Percentiles rank a stretch among this genome's conserved stretches.
Conservation (phyloP, 2,329 filamentous ascomycete species). For the Grosmannia serpens region DNA sequence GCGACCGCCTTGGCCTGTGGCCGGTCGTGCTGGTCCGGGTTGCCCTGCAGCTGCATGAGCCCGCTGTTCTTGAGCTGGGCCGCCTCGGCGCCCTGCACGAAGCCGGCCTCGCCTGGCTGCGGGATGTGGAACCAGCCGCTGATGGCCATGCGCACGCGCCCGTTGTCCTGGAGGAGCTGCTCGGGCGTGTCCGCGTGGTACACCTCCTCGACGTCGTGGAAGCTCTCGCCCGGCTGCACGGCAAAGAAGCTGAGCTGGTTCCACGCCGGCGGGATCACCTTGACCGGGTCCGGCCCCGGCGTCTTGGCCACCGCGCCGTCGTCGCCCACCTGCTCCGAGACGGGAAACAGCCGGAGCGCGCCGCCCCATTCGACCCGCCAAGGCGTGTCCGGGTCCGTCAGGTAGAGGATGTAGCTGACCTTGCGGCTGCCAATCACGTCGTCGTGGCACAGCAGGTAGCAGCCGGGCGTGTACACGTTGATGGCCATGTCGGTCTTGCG, state of each 20-base stretch:
- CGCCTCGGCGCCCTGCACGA: slow-evolving; percentile 77
- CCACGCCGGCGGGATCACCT: slow-evolving; percentile 86
- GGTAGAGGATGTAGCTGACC: slow-evolving; percentile 93
- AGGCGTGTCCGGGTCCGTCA: slow-evolving; percentile 80
- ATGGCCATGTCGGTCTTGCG: slow-evolving; percentile 98
- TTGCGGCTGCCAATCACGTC: slow-evolving; percentile 96
- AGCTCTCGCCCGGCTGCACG: slow-evolving; percentile 95
- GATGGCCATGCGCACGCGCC: slow-evolving; percentile 88
- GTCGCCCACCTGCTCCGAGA: slow-evolving; percentile 49
- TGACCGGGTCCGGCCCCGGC: slow-evolving; percentile 64
- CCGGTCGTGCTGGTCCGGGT: slow-evolving; percentile 79
- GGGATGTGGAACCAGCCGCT: slow-evolving; percentile 99
- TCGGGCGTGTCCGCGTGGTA: slow-evolving; percentile 56
- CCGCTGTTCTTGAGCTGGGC: slow-evolving; percentile 81
- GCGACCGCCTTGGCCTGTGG: slow-evolving; percentile 51
- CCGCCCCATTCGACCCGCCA: slow-evolving; percentile 93
- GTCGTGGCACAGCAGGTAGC: slow-evolving; percentile 91
- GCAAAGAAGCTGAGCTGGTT: slow-evolving; percentile 98
- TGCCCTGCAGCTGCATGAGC: slow-evolving; percentile 83
- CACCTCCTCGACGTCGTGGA: slow-evolving; percentile 97
- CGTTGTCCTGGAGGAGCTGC: slow-evolving; percentile 54
- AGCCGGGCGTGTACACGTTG: slow-evolving; percentile 95
- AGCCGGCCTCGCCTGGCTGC: slow-evolving; percentile 87
- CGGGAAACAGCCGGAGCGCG: slow-evolving; percentile 76
- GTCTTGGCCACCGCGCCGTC: slow-evolving; percentile 68